Evolutionary conservation across 345 rosid genomes (phyloP).

Genomic region (Punica granatum): DNA sequence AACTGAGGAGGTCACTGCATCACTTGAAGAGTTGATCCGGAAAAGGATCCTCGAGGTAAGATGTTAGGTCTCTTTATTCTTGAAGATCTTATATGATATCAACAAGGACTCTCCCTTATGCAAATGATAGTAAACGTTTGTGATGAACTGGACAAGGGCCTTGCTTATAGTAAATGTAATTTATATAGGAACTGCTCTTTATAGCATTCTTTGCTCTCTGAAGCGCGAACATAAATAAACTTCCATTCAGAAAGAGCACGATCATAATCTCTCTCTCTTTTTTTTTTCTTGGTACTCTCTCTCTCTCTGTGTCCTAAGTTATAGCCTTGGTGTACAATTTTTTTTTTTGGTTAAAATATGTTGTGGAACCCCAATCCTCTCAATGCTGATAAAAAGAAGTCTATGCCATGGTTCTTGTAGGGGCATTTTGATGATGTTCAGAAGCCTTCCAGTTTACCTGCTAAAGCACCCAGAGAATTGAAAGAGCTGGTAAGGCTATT

Average conservation of each 20-base stretch:
- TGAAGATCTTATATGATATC: neutral
- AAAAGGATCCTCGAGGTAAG: slow-evolving; percentile 67
- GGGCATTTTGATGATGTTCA: slow-evolving; percentile 66
- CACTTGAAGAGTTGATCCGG: slow-evolving; percentile 81
- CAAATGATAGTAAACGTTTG: neutral
- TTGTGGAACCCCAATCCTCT: neutral
- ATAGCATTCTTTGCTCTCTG: neutral
- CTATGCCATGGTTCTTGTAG: slow-evolving; percentile 27
- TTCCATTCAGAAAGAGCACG: neutral
- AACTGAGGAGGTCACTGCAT: slow-evolving; percentile 85
- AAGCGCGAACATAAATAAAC: neutral
- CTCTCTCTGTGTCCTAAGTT: neutral
- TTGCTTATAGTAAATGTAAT: neutral
- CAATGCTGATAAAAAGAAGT: neutral
- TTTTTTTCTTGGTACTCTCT: neutral
- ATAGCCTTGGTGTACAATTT: neutral
- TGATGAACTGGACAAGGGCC: neutral
- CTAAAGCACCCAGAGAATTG: slow-evolving; percentile 57
- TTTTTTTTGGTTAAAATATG: neutral
- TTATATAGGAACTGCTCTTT: neutral
- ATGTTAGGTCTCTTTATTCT: neutral
- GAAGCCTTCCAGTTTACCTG: slow-evolving; percentile 40
- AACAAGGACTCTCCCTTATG: neutral
- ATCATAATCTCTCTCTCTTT: neutral
- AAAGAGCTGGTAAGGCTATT: slow-evolving; percentile 56